Evolutionary conservation across 106 monocot genomes (phyloP).

Genomic region (Platanthera guangdongensis): DNA sequence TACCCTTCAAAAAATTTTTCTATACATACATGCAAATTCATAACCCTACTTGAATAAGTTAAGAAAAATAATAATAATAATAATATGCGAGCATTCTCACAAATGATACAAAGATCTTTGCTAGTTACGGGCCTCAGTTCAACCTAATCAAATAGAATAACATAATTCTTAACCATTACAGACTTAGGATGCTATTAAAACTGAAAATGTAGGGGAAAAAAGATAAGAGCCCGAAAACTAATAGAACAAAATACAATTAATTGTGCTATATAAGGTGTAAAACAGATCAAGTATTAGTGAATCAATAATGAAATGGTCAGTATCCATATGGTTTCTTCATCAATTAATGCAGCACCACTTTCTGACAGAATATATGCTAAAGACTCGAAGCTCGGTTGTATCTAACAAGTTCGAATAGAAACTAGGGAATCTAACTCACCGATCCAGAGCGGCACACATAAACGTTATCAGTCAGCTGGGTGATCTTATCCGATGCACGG

Average conservation of each 20-base stretch:
- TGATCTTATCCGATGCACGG: slow-evolving; percentile 27
- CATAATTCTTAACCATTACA: neutral
- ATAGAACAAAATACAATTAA: neutral
- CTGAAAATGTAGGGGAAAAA: neutral
- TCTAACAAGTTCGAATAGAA: neutral
- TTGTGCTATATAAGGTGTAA: neutral
- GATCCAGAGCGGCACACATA: slow-evolving; percentile 34
- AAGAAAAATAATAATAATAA: neutral
- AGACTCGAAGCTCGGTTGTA: neutral
- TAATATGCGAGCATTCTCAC: neutral
- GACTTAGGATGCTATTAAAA: neutral
- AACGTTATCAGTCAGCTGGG: slow-evolving; percentile 26
- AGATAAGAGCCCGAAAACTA: too few relatives aligned
- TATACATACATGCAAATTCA: neutral
- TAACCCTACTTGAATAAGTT: neutral
- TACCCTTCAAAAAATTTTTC: neutral
- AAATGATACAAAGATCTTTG: neutral
- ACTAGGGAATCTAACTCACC: slow-evolving; percentile 6
- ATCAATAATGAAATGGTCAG: neutral
- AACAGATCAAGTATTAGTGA: neutral
- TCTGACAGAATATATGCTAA: neutral
- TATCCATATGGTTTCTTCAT: neutral
- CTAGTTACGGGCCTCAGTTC: neutral
- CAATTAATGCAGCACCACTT: neutral
- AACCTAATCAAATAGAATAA: neutral